Conservation (phyloP, 75 land plant genomes). For the Sequoia sempervirens region DNA sequence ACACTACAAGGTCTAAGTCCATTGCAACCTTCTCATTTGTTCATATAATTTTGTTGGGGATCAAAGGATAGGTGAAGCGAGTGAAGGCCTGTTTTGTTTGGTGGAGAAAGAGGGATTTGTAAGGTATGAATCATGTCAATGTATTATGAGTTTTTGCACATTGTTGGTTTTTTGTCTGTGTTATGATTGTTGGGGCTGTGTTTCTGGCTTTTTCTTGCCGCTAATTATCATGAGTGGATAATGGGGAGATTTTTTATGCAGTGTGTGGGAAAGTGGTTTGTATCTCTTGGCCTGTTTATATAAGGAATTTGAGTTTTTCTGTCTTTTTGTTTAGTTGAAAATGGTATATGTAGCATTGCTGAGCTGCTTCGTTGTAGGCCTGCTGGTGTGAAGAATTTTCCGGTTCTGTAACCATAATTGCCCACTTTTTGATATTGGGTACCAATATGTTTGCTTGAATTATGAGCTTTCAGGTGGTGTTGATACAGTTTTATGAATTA, state of each 20-base stretch:
- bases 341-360: neutral
- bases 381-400: neutral
- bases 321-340: neutral
- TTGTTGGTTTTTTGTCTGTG: neutral
- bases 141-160: neutral
- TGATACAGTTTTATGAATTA: neutral
- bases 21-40: neutral
- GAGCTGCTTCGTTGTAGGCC: neutral
- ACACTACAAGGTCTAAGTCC: neutral
- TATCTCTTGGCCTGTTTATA: neutral
- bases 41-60: slow-evolving; percentile 5
- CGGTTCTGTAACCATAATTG: slow-evolving; percentile 3
- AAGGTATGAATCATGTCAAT: slow-evolving; percentile 2
- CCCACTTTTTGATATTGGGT: neutral
- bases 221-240: slow-evolving; percentile 5
- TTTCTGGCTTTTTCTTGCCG: slow-evolving; percentile 1
- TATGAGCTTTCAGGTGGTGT: neutral
- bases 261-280: neutral
- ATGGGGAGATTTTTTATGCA: neutral
- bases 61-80: neutral
- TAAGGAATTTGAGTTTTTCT: neutral
- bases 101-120: neutral
- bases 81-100: neutral
- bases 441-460: neutral
- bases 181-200: slow-evolving; percentile 8